Base-by-base conservation (phyloP, 2,329 filamentous ascomycete species). In the Fusarium euwallaceae region DNA sequence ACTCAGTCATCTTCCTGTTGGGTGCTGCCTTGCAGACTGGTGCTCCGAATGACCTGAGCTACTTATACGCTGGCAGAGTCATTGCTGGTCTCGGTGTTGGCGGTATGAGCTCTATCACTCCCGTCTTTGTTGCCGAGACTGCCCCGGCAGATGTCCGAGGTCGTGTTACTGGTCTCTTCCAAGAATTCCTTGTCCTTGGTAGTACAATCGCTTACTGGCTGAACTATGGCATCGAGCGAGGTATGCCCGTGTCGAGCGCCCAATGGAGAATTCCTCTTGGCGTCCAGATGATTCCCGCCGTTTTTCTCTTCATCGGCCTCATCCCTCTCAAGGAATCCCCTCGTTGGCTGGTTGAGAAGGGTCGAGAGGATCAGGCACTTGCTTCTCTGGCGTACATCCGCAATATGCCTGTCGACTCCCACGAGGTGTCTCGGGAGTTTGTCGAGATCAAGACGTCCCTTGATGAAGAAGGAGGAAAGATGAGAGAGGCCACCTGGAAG, bases 61-160 rank as follows among this genome's bases (percentile, higher is more conserved):
- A 58, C 20, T 14, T 58, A 9, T 58, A 58, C 16, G 55, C 20
- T n/a, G 55, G 55, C 9, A 39, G 55, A 27, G 55, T 58, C 34
- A 58, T 58, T 24, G 55, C 55, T 4, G 55, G 77, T 10, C 68
- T 79, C 6, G 77, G 77, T 7, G 70, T 79, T n/a, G 77, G 77
- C 6, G 76, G 75, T 17, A 77, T 73, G 71, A 75, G 71, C 39
- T 74, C 69, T 51, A 75, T 79, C 56, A 76, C 74, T 1, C 77
- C 76, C 0, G 69, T 78, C 0, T 79, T 76, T 51, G 72, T 78
- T 6, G 70, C 71, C 12, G 76, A 79, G 32, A 72, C 74, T 43
- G 70, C 72, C 8, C 69, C 74, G 2, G 74, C 74, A 12, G 69
- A 68, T 7, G 65, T 69, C 2, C 75, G 77, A 16, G 77, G 77